phyloP scores from a whole-genome alignment of 805 yeast species.

The Yamadazyma sp. region DNA sequence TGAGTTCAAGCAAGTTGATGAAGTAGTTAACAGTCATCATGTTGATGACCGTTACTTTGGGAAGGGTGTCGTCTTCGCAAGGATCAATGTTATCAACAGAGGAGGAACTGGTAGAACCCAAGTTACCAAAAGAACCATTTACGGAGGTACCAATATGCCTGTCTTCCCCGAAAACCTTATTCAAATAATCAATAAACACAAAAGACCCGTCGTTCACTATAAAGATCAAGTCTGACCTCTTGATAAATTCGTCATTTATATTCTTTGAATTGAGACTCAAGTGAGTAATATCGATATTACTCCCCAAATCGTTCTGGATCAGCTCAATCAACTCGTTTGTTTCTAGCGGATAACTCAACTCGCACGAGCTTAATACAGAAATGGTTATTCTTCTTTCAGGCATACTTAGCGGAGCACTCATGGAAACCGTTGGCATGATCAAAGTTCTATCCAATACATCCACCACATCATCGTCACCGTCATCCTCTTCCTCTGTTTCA shows the following conservation, averaged over 20 bases:
- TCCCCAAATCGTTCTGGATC: constrained; percentile 11
- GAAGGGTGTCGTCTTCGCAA: constrained; percentile 16
- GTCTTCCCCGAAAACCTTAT: constrained; percentile 15
- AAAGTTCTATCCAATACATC: constrained; percentile 15
- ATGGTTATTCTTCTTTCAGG: constrained; percentile 1
- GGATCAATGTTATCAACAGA: no score
- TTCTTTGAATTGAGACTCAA: constrained; percentile 1
- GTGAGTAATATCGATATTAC: constrained; percentile 13
- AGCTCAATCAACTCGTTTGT: constrained; percentile 18
- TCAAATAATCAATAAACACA: constrained; percentile 26
- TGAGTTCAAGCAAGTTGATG: constrained; percentile 37
- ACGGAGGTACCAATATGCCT: no score
- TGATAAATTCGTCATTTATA: constrained; percentile 19
- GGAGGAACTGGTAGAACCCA: no score
- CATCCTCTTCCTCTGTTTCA: constrained; percentile 43
- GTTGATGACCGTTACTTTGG: constrained; percentile 37
- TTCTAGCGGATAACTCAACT: neutral
- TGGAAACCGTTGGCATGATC: constrained; percentile 35
- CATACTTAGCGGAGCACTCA: no score
- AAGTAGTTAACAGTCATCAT: constrained; percentile 42
- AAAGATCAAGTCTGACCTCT: constrained; percentile 29
- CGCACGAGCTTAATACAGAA: neutral
- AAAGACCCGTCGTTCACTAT: constrained; percentile 40
- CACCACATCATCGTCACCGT: constrained; percentile 10
- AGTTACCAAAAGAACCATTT: no score